A percentile compares a stretch with the other conserved stretches of the same genome.
These are phyloP conservation scores for Neohortaea acidophila DNA, from an alignment of 495 filamentous ascomycete genomes.

Conservation along the genomic window DNA sequence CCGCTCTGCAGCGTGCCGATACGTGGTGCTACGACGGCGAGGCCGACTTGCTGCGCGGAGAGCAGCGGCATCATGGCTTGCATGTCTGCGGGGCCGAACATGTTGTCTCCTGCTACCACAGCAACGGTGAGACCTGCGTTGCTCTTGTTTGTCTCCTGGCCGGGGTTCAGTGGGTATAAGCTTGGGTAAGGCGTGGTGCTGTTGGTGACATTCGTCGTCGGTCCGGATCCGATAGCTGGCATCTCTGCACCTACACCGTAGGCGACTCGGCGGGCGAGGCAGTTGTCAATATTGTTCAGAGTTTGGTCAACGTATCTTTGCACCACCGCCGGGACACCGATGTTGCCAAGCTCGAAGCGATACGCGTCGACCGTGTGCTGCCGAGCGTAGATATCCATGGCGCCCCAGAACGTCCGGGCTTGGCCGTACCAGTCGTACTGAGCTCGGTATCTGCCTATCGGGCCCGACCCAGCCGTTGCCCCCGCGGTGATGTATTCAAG, in stretches of 20 bases:
- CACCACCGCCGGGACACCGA: conserved; percentile 1
- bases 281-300: conserved; percentile 7
- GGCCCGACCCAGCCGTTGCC: neutral
- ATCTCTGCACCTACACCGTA: conserved; percentile 2
- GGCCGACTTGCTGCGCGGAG: neutral
- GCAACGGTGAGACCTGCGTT: conserved; percentile 2
- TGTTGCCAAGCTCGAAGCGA: conserved; percentile 9
- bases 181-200: conserved; percentile 2
- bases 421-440: conserved; percentile 8
- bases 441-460: conserved; percentile 4
- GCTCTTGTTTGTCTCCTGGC: neutral
- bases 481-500: conserved; percentile 2
- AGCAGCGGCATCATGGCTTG: conserved; percentile 1
- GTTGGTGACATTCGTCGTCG: neutral
- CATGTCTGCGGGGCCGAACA: neutral
- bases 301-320: conserved; percentile 1
- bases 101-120: neutral
- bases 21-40: conserved; percentile 2
- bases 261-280: conserved; percentile 7
- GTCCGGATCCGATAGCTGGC: conserved; percentile 1
- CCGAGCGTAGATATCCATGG: conserved; percentile 1
- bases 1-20: conserved; percentile 3
- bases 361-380: conserved; percentile 9
- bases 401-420: conserved; percentile 5
- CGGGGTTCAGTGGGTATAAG: conserved; percentile 2